Base-by-base conservation (phyloP, 805 yeast genomes). In the Clavispora phyllophila region DNA sequence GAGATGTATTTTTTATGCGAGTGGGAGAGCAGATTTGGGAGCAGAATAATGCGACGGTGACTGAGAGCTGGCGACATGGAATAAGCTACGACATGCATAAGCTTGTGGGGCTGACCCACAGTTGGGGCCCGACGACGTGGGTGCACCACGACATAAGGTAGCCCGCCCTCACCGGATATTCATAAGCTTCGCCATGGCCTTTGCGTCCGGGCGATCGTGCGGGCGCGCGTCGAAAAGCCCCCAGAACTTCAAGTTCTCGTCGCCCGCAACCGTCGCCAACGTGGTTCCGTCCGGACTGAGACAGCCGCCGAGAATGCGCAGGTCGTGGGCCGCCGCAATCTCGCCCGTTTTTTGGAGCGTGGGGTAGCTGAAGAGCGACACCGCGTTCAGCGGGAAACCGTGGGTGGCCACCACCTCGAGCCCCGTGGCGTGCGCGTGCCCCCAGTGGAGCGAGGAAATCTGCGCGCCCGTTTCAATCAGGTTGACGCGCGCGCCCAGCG, bases 161-260 rank as follows among this genome's bases (percentile, higher is more conserved):
- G n/a, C n/a, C n/a, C n/a, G n/a, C n/a, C n/a, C n/a, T n/a, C n/a
- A 55, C 17, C 62, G 50, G 39, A 58, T 53, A 38, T 55, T 53
- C 63, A 58, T 57, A 47, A 58, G 50, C 49, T 50, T 55, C 29
- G 53, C 51, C 54, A 58, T 54, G 40, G 56, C 14, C 14, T 29
- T 29, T 4, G 20, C 33, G 20, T 29, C 33, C 33, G 33, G 33
- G 20, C 33, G 33, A 13, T 13, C 20, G 10, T 15, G 20, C 33
- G 33, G 33, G n/a, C 56, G 56, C 46, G 61, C 46, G 55, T 91
- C 96, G 63, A 89, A 91, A 18, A 93, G 73, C 51, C 87, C 84
- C 90, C 95, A 93, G 66, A 93, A 93, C 66, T 93, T 91, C 58
- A 93, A 74, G 65, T 89, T 91, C 61, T 93, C 99, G 63, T 93